Evolutionary conservation across 371 early-diverging fungal genomes (phyloP).

Genomic region (Mortierella sp.): DNA sequence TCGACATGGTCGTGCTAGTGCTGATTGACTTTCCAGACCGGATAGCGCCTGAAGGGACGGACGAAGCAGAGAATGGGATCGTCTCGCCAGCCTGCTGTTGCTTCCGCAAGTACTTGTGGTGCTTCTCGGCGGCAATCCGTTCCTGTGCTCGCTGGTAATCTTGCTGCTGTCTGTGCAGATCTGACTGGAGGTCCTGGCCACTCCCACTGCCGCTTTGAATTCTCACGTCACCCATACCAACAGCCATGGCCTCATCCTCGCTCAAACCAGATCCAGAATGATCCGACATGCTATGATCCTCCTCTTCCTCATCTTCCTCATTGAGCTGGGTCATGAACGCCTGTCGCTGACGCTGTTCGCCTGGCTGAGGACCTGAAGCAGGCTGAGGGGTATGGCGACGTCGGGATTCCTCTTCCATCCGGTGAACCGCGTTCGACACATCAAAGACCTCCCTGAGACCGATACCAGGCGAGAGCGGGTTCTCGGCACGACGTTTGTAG

Average conservation of each 20-base stretch:
- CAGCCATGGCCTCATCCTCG: constrained; percentile 28
- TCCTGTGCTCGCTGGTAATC: constrained; percentile 40
- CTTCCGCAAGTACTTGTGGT: constrained; percentile 15
- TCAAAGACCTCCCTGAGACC: constrained; percentile 76
- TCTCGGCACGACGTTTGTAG: constrained; percentile 54
- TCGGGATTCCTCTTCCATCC: constrained; percentile 69
- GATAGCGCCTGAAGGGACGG: constrained; percentile 8
- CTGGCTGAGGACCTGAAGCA: not conserved
- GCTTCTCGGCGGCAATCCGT: constrained; percentile 33
- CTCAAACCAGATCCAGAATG: constrained; percentile 22
- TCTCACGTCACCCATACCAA: constrained; percentile 12
- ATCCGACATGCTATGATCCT: constrained; percentile 7
- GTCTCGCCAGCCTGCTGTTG: constrained; percentile 34
- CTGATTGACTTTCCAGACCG: constrained; percentile 11
- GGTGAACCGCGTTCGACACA: constrained; percentile 64
- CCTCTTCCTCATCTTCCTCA: constrained; percentile 42
- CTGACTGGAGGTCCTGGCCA: not conserved
- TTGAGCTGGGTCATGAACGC: constrained; percentile 33
- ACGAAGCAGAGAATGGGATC: constrained; percentile 15
- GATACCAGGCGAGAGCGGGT: constrained; percentile 64
- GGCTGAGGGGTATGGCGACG: constrained; percentile 36
- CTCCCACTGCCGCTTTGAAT: not conserved
- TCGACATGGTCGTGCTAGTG: not conserved
- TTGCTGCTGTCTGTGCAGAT: constrained; percentile 15
- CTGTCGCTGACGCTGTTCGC: constrained; percentile 27